Evolutionary conservation across 1,139 yeast species (phyloP).

Genomic region (Yamadazyma sp.): DNA sequence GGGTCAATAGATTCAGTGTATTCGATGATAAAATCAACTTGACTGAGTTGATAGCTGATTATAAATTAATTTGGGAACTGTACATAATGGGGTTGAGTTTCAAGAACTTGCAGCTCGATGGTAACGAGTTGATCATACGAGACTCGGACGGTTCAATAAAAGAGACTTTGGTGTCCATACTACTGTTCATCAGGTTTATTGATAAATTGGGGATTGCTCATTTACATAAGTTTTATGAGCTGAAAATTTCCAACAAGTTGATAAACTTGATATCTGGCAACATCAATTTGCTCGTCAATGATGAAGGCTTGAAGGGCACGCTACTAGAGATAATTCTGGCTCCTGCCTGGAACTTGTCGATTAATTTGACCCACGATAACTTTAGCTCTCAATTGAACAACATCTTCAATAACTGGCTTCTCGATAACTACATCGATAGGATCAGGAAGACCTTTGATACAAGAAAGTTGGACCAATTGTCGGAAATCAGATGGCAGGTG

Average conservation of each 20-base stretch:
- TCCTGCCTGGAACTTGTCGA: slow-evolving; percentile 32
- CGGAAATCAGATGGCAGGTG: slow-evolving; percentile 15
- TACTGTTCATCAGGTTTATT: slow-evolving; percentile 30
- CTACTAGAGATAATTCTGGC: slow-evolving; percentile 25
- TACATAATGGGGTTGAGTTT: slow-evolving; percentile 10
- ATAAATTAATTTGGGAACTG: slow-evolving; percentile 21
- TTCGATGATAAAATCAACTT: slow-evolving; percentile 13
- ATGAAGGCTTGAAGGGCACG: slow-evolving; percentile 12
- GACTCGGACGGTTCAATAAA: slow-evolving; percentile 6
- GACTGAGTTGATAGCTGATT: slow-evolving; percentile 14
- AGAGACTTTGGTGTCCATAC: slow-evolving; percentile 20
- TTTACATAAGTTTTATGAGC: slow-evolving; percentile 27
- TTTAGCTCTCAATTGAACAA: slow-evolving; percentile 24
- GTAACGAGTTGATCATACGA: slow-evolving; percentile 3
- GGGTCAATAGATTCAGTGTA: slow-evolving; percentile 13
- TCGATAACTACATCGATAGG: slow-evolving; percentile 26
- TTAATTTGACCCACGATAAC: slow-evolving; percentile 12
- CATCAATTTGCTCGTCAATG: slow-evolving; percentile 25
- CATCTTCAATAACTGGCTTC: slow-evolving; percentile 32
- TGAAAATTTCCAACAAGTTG: slow-evolving; percentile 31
- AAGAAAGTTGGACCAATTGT: slow-evolving; percentile 11
- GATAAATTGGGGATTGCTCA: slow-evolving; percentile 24
- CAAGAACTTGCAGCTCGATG: slow-evolving; percentile 3
- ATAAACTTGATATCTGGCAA: slow-evolving; percentile 31
- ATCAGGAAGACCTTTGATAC: slow-evolving; percentile 20